Conservation (phyloP, 306 rosid species). For the Gastrolobium villosum region DNA sequence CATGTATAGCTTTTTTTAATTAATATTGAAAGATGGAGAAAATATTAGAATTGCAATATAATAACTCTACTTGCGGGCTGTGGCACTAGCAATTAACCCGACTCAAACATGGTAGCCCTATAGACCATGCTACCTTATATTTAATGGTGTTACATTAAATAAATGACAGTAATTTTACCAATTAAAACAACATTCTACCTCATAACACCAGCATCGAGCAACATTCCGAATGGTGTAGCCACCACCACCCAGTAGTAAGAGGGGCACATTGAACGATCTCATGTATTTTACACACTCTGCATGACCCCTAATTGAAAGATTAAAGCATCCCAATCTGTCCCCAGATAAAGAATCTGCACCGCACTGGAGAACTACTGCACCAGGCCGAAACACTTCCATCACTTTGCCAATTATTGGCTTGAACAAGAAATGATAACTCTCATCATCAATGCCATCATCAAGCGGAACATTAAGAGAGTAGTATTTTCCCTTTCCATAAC, state of each 20-base stretch:
- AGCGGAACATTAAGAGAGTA: constrained; percentile 92
- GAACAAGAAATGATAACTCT: constrained; percentile 90
- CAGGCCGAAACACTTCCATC: constrained; percentile 88
- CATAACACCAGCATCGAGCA: constrained; percentile 96
- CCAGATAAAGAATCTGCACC: constrained; percentile 95
- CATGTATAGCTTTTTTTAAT: background rate
- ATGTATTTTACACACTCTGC: constrained; percentile 90
- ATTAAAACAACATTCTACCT: constrained; percentile 59
- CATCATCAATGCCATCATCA: constrained; percentile 94
- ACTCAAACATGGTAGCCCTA: background rate
- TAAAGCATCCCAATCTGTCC: constrained; percentile 90
- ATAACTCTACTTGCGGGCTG: background rate
- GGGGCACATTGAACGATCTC: constrained; percentile 93
- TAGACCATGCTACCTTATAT: constrained; percentile 22
- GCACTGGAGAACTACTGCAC: constrained; percentile 94
- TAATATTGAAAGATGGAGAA: constrained; percentile 7
- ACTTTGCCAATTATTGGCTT: constrained; percentile 87
- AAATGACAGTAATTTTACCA: constrained; percentile 20
- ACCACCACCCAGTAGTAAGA: constrained; percentile 86
- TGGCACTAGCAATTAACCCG: background rate
- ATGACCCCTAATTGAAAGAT: constrained; percentile 89
- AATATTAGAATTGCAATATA: constrained; percentile 1
- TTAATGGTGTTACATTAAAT: constrained; percentile 34
- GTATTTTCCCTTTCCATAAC: constrained; percentile 83
- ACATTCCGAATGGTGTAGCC: constrained; percentile 93